Evolutionary conservation across 352 stramenopile genomes (phyloP), one percentile per base, ranked within the genome.

Genomic region (Phytophthora cryptogea): DNA sequence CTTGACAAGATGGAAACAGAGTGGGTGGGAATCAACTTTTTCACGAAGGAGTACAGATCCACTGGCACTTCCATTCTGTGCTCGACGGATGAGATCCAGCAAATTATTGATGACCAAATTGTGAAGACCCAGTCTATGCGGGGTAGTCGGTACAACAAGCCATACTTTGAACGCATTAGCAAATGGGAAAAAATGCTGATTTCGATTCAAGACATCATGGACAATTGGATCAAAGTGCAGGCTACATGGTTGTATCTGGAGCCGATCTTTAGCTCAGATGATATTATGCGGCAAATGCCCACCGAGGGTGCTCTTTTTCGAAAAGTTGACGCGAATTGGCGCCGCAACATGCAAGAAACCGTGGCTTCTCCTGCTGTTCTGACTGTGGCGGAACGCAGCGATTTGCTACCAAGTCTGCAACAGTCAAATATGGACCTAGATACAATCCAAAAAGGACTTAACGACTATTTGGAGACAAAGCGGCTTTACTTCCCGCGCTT

Each of bases 121-220:
- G 90, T 98, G 23, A 98, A 98, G 73, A 97, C 91, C 0, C 92
- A 98, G 71, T 97, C 93, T 14, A 98, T 98, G 92, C 83, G 90
- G 27, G 92, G 93, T 2, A 96, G 81, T 53, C 87, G 89, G 2
- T 98, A 97, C 68, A 97, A 98, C 66, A 92, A 96, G 31, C 89
- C 92, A 7, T 97, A 98, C 66, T 81, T 97, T 53, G 76, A 93
- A 40, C 72, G 88, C 10, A 95, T 97, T 36, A 77, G 70, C 41
- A 74, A 73, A 42, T 98, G 92, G 92, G 92, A 98, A 61, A 89
- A 95, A 35, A 91, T 94, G 58, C 72, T 97, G 8, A 88, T 88
- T 23, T 79, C 76, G n/a, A 79, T 97, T 16, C 89, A 98, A 59
- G 89, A 97, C 37, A 96, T 97, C 35, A 89, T 97, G 70, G 92